Percentiles rank a stretch among this genome's conserved stretches.
Evolutionary conservation across 1,284 basidiomycete genomes (phyloP).

Genomic region (Malassezia sympodialis): DNA sequence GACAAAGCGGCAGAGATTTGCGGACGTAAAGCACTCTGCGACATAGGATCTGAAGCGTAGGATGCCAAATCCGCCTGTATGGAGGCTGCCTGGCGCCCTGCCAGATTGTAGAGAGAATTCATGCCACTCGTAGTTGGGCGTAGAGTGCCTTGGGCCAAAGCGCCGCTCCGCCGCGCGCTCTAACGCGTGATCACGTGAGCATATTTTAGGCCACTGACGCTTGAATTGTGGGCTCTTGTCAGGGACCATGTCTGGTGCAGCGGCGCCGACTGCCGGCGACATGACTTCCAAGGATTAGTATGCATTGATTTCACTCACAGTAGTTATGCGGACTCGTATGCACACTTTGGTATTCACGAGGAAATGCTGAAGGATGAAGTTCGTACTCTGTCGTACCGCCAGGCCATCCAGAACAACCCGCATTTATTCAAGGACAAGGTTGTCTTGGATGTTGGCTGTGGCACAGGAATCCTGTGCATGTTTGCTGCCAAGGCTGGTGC

Average conservation of each 20-base stretch:
- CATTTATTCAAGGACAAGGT: constrained; percentile 70
- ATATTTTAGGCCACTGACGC: not conserved
- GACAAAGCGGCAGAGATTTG: constrained; percentile 36
- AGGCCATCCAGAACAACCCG: constrained; percentile 85
- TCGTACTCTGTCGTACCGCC: constrained; percentile 86
- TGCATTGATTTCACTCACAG: not conserved
- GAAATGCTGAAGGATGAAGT: constrained; percentile 99
- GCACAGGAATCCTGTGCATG: constrained; percentile 97
- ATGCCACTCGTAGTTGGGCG: constrained; percentile 15
- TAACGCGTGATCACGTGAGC: not conserved
- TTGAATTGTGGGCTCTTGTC: not conserved
- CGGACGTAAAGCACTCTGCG: constrained; percentile 19
- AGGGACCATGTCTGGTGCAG: constrained; percentile 3
- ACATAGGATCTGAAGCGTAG: constrained; percentile 23
- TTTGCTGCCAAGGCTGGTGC: constrained; percentile 97
- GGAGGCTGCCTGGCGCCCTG: constrained; percentile 40
- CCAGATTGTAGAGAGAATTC: constrained; percentile 47
- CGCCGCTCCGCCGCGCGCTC: not conserved
- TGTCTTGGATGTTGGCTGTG: constrained; percentile 95
- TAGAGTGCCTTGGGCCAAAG: not conserved
- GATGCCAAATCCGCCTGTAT: constrained; percentile 39
- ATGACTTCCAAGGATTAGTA: constrained; percentile 44
- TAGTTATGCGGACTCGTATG: constrained; percentile 47
- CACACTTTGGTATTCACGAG: constrained; percentile 49
- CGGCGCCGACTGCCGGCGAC: constrained; percentile 10